Evolutionary conservation across 177 flowering plant species (phyloP).

Genomic region (Vitis hybrid): DNA sequence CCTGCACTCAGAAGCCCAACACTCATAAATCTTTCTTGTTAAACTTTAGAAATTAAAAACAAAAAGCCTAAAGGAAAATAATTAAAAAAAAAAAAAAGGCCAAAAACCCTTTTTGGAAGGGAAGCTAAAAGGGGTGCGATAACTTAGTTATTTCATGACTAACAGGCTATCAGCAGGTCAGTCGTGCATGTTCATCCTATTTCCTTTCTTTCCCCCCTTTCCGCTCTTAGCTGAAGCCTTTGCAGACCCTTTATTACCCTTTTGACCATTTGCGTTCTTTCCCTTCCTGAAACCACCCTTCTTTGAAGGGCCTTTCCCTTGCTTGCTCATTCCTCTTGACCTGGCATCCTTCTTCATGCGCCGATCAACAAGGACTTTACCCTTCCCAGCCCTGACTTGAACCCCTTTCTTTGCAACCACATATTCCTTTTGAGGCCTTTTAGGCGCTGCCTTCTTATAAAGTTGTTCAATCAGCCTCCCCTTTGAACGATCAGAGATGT

Average conservation of each 20-base stretch:
- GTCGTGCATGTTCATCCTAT: constrained; percentile 27
- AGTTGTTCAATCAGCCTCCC: constrained; percentile 73
- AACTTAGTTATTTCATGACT: not conserved
- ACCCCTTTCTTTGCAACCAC: constrained; percentile 96
- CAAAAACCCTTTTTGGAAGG: not conserved
- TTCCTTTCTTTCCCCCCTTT: constrained; percentile 17
- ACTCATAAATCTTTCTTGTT: too few relatives aligned
- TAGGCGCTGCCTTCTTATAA: constrained; percentile 76
- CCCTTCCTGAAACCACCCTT: constrained; percentile 26
- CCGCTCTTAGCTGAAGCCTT: constrained; percentile 34
- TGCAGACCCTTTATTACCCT: constrained; percentile 38
- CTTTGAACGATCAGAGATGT: constrained; percentile 81
- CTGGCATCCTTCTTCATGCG: constrained; percentile 90
- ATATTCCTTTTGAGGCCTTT: constrained; percentile 68
- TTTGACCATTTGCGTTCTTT: constrained; percentile 35
- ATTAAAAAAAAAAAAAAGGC: not conserved
- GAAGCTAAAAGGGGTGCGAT: not conserved
- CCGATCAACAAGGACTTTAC: constrained; percentile 74
- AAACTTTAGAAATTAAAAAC: not conserved
- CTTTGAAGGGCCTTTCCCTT: constrained; percentile 49
- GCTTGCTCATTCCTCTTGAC: constrained; percentile 42
- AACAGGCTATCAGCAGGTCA: constrained; percentile 9
- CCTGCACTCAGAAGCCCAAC: too few relatives aligned
- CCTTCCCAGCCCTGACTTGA: constrained; percentile 70
- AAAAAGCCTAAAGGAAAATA: not conserved